Percentiles rank a stretch among this genome's conserved stretches.
Evolutionary conservation across 139 green algal species (phyloP).

Genomic region (Chlorella sp.): DNA sequence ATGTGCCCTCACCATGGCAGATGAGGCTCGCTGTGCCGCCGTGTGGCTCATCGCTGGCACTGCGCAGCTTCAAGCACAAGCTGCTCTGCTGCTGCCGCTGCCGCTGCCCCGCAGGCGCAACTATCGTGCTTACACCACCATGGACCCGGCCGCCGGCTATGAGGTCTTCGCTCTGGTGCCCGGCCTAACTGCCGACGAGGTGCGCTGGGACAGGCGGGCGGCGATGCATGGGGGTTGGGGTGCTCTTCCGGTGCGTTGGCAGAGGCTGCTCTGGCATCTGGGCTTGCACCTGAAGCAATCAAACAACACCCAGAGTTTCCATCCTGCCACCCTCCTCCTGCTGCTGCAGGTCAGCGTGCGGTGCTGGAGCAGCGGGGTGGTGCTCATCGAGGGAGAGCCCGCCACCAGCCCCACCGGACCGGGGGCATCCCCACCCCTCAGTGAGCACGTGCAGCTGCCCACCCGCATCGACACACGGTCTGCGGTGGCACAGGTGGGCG

Average conservation of each 20-base stretch:
- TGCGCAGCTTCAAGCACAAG: too few relatives aligned
- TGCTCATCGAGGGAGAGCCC: background rate
- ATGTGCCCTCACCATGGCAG: too few relatives aligned
- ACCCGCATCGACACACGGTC: background rate
- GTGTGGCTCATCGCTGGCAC: background rate
- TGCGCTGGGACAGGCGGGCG: background rate
- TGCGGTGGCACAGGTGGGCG: background rate
- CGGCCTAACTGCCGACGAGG: conserved; percentile 9
- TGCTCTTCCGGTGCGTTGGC: too few relatives aligned
- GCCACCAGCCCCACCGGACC: background rate
- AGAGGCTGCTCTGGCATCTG: too few relatives aligned
- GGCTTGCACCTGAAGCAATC: too few relatives aligned
- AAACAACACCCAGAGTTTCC: too few relatives aligned
- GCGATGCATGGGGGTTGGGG: too few relatives aligned
- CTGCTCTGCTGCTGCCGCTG: too few relatives aligned
- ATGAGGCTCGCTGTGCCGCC: too few relatives aligned
- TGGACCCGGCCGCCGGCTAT: background rate
- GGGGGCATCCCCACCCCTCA: background rate
- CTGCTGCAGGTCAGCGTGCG: conserved; percentile 19
- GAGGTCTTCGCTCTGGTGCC: conserved; percentile 33
- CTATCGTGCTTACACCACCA: conserved; percentile 4
- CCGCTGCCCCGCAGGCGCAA: background rate
- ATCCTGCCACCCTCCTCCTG: background rate
- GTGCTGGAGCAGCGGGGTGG: conserved; percentile 24
- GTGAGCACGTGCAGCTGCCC: conserved; percentile 15